Conservation (phyloP, 345 rosid species). For the Barbarea vulgaris region DNA sequence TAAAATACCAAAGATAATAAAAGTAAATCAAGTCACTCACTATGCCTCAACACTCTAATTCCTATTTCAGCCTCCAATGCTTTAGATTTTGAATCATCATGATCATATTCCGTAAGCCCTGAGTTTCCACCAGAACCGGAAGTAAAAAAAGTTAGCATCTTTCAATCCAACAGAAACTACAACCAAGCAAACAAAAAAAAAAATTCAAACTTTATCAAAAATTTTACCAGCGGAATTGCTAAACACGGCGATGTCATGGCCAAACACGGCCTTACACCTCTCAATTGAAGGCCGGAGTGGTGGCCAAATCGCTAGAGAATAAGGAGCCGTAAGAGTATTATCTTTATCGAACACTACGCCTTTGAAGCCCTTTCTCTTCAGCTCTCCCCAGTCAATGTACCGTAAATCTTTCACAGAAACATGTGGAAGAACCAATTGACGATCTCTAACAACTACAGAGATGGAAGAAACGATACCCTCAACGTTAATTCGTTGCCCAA, state of each 20-base stretch:
- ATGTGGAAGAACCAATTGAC: constrained; percentile 78
- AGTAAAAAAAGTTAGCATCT: constrained; percentile 6
- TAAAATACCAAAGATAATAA: neutral
- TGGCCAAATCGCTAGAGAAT: constrained; percentile 73
- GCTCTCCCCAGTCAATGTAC: constrained; percentile 82
- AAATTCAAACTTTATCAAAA: constrained; percentile 8
- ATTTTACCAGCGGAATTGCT: constrained; percentile 93
- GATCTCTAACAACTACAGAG: constrained; percentile 59
- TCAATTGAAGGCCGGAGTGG: constrained; percentile 67
- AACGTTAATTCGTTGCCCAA: constrained; percentile 85
- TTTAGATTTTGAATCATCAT: constrained; percentile 76
- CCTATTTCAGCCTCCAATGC: constrained; percentile 84
- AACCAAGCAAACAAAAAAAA: neutral
- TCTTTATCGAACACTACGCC: constrained; percentile 99
- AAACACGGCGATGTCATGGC: constrained; percentile 77
- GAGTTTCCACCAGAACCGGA: constrained; percentile 26
- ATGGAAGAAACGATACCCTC: constrained; percentile 80
- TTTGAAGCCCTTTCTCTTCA: constrained; percentile 71
- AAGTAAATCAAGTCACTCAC: constrained; percentile 49
- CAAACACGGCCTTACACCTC: constrained; percentile 79
- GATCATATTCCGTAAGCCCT: constrained; percentile 93
- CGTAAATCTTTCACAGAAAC: constrained; percentile 71
- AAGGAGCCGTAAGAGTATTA: constrained; percentile 90
- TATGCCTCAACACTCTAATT: constrained; percentile 84
- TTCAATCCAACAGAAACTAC: constrained; percentile 1